These are phyloP conservation scores for Mycena filopes DNA, from an alignment of 768 basidiomycete species.

Conservation along the genomic window DNA sequence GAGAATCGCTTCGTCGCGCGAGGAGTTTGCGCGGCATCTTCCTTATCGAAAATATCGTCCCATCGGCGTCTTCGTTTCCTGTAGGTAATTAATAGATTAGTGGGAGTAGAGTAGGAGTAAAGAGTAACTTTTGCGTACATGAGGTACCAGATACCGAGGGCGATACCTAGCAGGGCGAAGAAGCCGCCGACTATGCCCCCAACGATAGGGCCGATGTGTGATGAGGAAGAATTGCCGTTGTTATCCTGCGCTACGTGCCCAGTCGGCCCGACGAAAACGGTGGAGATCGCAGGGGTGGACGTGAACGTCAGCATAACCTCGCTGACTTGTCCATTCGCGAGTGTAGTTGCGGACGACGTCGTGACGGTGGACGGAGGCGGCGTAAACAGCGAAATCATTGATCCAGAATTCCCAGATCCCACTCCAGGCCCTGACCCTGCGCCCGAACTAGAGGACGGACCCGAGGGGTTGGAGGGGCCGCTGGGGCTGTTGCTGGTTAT, in stretches of 20 bases:
- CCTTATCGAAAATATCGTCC: conserved; percentile 65
- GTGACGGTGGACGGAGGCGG: conserved; percentile 45
- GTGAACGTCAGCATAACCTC: conserved; percentile 46
- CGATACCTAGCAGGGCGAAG: conserved; percentile 58
- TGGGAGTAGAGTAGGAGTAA: conserved; percentile 6
- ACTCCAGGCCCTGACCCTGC: too few relatives aligned
- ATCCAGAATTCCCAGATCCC: background rate
- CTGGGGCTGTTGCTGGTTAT: conserved; percentile 29
- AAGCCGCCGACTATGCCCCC: conserved; percentile 68
- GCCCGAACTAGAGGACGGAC: conserved; percentile 23
- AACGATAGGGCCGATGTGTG: conserved; percentile 57
- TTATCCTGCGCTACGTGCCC: conserved; percentile 30
- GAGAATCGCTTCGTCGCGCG: conserved; percentile 42
- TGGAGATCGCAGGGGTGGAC: conserved; percentile 28
- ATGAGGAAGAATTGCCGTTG: conserved; percentile 32
- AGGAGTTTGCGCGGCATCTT: conserved; percentile 37
- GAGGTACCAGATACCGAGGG: conserved; percentile 59
- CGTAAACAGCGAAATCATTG: conserved; percentile 42
- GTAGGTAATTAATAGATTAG: conserved; percentile 25
- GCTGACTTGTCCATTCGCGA: conserved; percentile 53
- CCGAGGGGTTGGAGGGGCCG: conserved; percentile 13
- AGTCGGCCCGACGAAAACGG: conserved; percentile 14
- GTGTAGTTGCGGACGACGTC: conserved; percentile 47
- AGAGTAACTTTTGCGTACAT: conserved; percentile 49
- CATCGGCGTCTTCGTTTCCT: conserved; percentile 59